Evolutionary conservation across 106 monocot species (phyloP), one percentile per base, ranked within the genome.

Genomic region (Posidonia australis): DNA sequence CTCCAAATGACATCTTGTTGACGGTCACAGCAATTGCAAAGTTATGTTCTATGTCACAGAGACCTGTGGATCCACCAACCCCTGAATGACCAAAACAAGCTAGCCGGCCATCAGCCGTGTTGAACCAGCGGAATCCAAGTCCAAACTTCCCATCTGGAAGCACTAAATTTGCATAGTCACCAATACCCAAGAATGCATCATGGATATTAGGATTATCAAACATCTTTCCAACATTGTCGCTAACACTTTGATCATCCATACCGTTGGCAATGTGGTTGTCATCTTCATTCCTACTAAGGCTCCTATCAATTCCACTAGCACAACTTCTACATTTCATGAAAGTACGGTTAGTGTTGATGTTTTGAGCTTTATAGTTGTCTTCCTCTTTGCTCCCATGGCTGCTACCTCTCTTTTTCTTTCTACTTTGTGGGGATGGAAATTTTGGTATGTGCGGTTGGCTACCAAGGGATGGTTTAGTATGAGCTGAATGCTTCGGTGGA

Each of bases 1-100:
- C 77, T 30, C 98, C 98, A 9, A 91, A 67, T 27, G 91, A 91
- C 91, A 98, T 83, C 73, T 83, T 98, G 59, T 98, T 98, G 29
- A 98, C 83, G 1, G 91, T 91, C 36, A 98, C 80, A 5, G 98
- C 91, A 45, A 91, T 88, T 1, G 98, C 67, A 32, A 98, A 91
- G 58, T 91, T 66, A 45, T 91, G 78, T 67, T 85, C 78, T n/a
- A 80, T 56, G 25, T 98, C 70, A 24, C 91, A 91, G 45, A 87
- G 88, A 5, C 91, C 98, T 1, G 85, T 91, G 6, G 98, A 88
- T n/a, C 98, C 98, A 19, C 98, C 98, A 3, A 98, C 55, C 32
- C 98, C 91, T 1, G 91, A 91, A 65, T 91, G 98, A 28, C 98
- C 91, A 58, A 91, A 98, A 55, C 75, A 70, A 22, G 52, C 77